These are phyloP conservation scores for Mycena latifolia DNA, from an alignment of 768 basidiomycete genomes.

Conservation along the genomic window DNA sequence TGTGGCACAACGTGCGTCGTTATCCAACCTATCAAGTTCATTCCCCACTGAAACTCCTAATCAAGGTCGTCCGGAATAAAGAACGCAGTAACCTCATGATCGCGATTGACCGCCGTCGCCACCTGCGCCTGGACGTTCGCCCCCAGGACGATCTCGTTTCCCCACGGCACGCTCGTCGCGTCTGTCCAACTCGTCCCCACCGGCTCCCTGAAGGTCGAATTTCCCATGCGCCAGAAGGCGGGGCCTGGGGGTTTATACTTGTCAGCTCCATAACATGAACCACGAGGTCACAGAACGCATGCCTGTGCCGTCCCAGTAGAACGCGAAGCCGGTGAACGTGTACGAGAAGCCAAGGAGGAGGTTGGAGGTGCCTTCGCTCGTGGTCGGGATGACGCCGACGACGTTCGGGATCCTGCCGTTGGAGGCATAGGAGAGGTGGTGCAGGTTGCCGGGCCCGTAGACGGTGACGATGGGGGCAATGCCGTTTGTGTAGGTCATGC, in stretches of 20 bases:
- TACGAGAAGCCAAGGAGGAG: conserved; percentile 22
- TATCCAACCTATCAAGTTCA: no score
- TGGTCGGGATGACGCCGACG: conserved; percentile 8
- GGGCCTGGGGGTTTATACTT: no score
- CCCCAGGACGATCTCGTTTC: conserved; percentile 3
- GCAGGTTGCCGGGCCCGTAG: conserved; percentile 15
- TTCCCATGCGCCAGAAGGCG: conserved; percentile 14
- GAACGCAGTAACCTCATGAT: conserved; percentile 7
- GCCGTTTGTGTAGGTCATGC: conserved; percentile 1
- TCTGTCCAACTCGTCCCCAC: conserved; percentile 25
- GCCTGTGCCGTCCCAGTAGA: conserved; percentile 24
- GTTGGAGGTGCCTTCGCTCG: not conserved
- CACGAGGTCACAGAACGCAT: no score
- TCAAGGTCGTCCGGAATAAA: conserved; percentile 14
- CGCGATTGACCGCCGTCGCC: conserved; percentile 1
- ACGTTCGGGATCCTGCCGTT: conserved; percentile 7
- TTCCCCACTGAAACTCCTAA: no score
- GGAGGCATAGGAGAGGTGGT: conserved; percentile 25
- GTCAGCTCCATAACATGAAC: no score
- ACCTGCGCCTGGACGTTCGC: conserved; percentile 3
- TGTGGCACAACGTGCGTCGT: no score
- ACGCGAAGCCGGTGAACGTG: conserved; percentile 17
- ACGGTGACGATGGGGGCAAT: conserved; percentile 23
- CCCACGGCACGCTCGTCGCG: conserved; percentile 21
- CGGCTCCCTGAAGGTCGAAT: conserved; percentile 3